Evolutionary conservation across 2,329 filamentous ascomycete species (phyloP).

Genomic region (Fusarium tricinctum): DNA sequence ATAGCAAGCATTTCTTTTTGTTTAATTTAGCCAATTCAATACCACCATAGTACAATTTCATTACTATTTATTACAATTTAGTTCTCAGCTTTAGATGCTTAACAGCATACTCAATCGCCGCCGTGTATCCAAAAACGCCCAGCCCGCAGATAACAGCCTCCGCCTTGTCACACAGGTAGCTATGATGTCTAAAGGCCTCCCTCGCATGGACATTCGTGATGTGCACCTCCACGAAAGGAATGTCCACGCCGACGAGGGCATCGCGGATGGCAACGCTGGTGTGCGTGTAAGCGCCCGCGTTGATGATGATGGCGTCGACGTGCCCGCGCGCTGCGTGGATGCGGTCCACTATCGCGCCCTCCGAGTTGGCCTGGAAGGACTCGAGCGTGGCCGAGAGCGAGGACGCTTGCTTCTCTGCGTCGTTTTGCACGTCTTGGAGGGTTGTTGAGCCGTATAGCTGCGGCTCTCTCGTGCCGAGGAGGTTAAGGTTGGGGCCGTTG

Average conservation of each 20-base stretch:
- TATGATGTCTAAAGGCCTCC: constrained; percentile 77
- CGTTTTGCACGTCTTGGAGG: constrained; percentile 70
- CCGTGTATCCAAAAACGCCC: constrained; percentile 72
- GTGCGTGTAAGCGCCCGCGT: constrained; percentile 81
- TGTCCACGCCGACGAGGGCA: constrained; percentile 75
- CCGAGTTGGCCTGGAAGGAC: constrained; percentile 82
- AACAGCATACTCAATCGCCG: constrained; percentile 68
- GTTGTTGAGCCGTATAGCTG: constrained; percentile 79
- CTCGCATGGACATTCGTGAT: constrained; percentile 80
- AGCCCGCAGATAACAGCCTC: constrained; percentile 79
- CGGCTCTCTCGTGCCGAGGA: constrained; percentile 81
- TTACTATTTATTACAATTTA: constrained; percentile 24
- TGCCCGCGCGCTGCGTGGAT: constrained; percentile 74
- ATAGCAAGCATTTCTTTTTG: neutral
- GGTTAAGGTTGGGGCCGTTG: constrained; percentile 87
- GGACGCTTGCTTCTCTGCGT: constrained; percentile 64
- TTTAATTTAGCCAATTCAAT: neutral
- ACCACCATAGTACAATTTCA: neutral
- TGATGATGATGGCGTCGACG: constrained; percentile 79
- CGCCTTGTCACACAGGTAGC: constrained; percentile 82
- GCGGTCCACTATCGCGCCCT: constrained; percentile 80
- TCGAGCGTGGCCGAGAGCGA: constrained; percentile 64
- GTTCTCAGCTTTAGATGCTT: constrained; percentile 61
- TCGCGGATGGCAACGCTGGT: constrained; percentile 83
- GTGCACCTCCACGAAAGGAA: constrained; percentile 85